These are phyloP conservation scores for Trichoderma asperellum DNA, from an alignment of 2,329 filamentous ascomycete genomes.

Conservation along the genomic window DNA sequence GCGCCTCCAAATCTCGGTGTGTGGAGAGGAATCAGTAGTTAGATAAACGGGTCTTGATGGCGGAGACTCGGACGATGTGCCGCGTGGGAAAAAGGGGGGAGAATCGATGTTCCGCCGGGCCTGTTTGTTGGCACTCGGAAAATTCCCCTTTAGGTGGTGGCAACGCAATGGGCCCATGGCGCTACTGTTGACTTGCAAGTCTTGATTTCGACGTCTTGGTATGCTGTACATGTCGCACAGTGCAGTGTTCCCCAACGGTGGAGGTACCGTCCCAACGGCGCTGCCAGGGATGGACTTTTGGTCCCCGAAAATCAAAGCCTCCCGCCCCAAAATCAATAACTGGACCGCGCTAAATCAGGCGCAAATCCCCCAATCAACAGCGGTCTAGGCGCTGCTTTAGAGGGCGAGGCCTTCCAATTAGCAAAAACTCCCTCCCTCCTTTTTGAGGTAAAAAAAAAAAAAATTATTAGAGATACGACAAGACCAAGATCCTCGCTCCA, in stretches of 20 bases:
- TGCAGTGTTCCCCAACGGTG: not conserved
- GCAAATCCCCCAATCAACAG: constrained; percentile 26
- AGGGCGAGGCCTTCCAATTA: constrained; percentile 9
- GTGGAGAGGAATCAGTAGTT: not conserved
- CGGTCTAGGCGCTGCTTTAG: constrained; percentile 23
- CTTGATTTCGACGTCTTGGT: not conserved
- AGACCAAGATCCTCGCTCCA: not conserved
- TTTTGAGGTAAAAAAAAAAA: constrained; percentile 1
- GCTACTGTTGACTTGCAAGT: not conserved
- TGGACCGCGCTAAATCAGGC: constrained; percentile 1
- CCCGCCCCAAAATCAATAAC: not conserved
- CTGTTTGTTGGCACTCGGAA: constrained; percentile 17
- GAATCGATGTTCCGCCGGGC: constrained; percentile 14
- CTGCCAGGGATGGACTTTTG: not conserved
- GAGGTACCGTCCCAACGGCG: constrained; percentile 11
- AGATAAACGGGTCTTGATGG: not conserved
- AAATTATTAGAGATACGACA: not conserved
- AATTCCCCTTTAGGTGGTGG: constrained; percentile 4
- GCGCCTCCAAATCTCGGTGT: not conserved
- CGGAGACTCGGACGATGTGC: constrained; percentile 2
- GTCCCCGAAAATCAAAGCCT: constrained; percentile 13
- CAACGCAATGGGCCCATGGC: constrained; percentile 9
- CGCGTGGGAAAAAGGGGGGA: not conserved
- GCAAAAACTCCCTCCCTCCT: constrained; percentile 19
- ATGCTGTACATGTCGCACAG: not conserved